Evolutionary conservation across 345 rosid species (phyloP), one percentile per base, ranked within the genome.

Genomic region (Reutealis trisperma): DNA sequence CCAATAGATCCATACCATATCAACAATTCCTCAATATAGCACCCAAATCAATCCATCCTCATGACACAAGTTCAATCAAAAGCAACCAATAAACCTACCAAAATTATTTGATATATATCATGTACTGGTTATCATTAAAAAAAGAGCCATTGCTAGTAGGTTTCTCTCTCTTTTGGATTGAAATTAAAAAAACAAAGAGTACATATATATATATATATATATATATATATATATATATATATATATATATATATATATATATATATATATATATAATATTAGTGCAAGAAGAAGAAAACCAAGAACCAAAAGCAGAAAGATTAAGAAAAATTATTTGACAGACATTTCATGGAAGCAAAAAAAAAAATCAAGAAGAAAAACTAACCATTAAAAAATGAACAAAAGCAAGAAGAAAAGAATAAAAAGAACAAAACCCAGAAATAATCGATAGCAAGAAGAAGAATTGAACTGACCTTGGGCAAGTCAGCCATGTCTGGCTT

Each of bases 401-500:
- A 5, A 21, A 63, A 16, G 9, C 1, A 63, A 32, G 8, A 37
- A 4, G 15, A 19, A 27, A 7, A 47, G n/a, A 45, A 47, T 12
- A 22, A 22, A 9, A 24, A 24, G 16, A 2, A 0, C 55, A 51
- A 32, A 63, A 63, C n/a, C 45, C 41, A 63, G 44, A 61, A 24
- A 2, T n/a, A 58, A n/a, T 19, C 62, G 62, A 58, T n/a, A 2
- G 62, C 62, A 58, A 58, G 30, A 58, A 47, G 51, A 47, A 47
- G 51, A 47, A 47, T 37, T 37, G 51, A 47, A 47, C 11, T 47
- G 12, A 68, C 72, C 58, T 68, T 22, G 57, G 72, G 4, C 19
- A 49, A 68, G 72, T 68, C 72, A 24, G 72, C 57, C 72, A 68
- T 68, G 72, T 67, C 18, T 22, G 10, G 7, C 5, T 41, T 65